A percentile compares a stretch with the other conserved stretches of the same genome.
These are phyloP conservation scores for Xylaria curta DNA, from an alignment of 495 filamentous ascomycete genomes.

Conservation along the genomic window DNA sequence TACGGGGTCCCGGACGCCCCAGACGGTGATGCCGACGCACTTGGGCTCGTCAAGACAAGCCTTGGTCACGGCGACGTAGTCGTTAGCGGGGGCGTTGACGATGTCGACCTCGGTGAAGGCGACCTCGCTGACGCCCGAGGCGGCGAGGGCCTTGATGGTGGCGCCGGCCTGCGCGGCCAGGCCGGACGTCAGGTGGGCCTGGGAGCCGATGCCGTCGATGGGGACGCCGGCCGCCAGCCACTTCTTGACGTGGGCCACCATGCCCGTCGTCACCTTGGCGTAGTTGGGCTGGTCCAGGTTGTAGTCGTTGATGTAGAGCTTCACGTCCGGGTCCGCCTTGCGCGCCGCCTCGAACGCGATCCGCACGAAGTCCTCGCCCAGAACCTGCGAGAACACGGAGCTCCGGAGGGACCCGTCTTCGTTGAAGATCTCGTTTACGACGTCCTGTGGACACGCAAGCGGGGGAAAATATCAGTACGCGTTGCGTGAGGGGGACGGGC, in stretches of 20 bases:
- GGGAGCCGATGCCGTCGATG: slow-evolving; percentile 76
- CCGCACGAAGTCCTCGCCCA: slow-evolving; percentile 62
- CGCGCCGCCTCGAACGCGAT: slow-evolving; percentile 69
- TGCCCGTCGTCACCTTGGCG: slow-evolving; percentile 64
- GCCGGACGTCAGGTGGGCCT: slow-evolving; percentile 65
- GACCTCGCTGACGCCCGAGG: slow-evolving; percentile 59
- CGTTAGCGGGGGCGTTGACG: slow-evolving; percentile 59
- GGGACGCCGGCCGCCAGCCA: slow-evolving; percentile 70
- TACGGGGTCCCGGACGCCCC: slow-evolving; percentile 73
- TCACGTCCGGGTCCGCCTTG: slow-evolving; percentile 61
- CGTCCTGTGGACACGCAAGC: slow-evolving; percentile 51
- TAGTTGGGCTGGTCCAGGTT: slow-evolving; percentile 57
- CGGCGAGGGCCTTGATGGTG: slow-evolving; percentile 63
- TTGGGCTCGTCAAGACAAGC: slow-evolving; percentile 68
- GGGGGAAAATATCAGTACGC: neutral
- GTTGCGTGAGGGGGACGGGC: too few relatives aligned
- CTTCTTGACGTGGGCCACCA: slow-evolving; percentile 68
- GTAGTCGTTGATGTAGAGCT: slow-evolving; percentile 75
- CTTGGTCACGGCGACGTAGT: slow-evolving; percentile 69
- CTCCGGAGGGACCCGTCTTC: slow-evolving; percentile 63
- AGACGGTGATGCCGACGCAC: slow-evolving; percentile 78
- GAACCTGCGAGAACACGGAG: slow-evolving; percentile 64
- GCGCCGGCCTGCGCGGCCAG: slow-evolving; percentile 50
- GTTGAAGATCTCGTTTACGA: slow-evolving; percentile 72
- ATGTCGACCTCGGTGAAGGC: slow-evolving; percentile 74